A percentile compares a stretch with the other conserved stretches of the same genome.
These are phyloP conservation scores for Globisporangium polare DNA, from an alignment of 352 stramenopile species.

Conservation along the genomic window DNA sequence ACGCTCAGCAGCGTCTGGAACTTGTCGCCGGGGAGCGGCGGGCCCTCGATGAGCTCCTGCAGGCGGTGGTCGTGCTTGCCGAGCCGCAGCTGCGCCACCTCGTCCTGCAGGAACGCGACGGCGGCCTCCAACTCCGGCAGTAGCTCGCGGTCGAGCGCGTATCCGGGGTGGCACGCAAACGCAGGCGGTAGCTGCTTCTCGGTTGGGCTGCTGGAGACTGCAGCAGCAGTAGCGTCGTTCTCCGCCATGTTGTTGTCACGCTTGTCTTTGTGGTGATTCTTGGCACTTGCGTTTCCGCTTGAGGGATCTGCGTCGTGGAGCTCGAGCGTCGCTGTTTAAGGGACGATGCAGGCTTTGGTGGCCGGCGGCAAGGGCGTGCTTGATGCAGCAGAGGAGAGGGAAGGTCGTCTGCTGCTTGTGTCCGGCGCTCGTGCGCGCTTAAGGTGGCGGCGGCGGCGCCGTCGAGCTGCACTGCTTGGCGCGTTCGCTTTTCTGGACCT, in stretches of 20 bases:
- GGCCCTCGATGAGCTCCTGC: constrained; percentile 27
- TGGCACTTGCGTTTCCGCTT: neutral
- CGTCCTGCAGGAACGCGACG: constrained; percentile 47
- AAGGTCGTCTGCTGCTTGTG: too few species aligned
- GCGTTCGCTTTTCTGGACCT: too few species aligned
- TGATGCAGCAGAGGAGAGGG: neutral
- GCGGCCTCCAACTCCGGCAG: constrained; percentile 55
- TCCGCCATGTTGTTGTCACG: neutral
- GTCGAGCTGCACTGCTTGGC: neutral
- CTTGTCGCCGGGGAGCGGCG: constrained; percentile 38
- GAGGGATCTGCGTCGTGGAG: neutral
- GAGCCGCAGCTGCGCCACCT: constrained; percentile 40
- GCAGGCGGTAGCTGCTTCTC: neutral
- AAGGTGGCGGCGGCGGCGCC: too few species aligned
- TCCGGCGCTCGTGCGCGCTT: too few species aligned
- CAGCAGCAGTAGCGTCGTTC: neutral
- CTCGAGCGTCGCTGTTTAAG: too few species aligned
- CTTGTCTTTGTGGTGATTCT: neutral
- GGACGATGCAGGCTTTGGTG: neutral
- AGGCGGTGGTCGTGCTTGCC: constrained; percentile 36
- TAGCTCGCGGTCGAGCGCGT: constrained; percentile 18
- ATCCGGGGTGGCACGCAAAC: constrained; percentile 13
- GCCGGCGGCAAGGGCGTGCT: neutral
- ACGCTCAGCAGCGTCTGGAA: constrained; percentile 45
- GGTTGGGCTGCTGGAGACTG: too few species aligned